Conservation (phyloP, 192 early-diverging fungal species). For the Dissophora ornata region DNA sequence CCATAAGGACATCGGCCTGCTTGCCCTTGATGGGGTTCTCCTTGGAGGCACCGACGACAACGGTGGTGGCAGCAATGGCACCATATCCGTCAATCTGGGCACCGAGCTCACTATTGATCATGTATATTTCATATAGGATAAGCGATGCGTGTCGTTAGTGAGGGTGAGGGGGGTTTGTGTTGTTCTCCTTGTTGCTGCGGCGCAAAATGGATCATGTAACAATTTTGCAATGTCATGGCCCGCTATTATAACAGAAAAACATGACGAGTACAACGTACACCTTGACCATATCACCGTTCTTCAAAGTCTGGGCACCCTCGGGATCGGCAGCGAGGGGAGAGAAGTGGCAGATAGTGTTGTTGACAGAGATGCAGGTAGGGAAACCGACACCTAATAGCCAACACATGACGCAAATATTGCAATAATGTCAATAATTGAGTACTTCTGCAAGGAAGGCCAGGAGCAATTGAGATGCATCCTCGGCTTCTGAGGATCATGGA, state of each 20-base stretch:
- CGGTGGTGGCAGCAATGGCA: slow-evolving; percentile 82
- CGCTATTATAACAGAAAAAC: neutral
- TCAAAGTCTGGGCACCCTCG: slow-evolving; percentile 67
- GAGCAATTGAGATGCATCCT: neutral
- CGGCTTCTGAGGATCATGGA: too few relatives aligned
- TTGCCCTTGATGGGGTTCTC: slow-evolving; percentile 82
- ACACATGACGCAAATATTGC: too few relatives aligned
- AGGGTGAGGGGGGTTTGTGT: too few relatives aligned
- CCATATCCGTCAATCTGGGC: slow-evolving; percentile 94
- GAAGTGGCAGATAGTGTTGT: slow-evolving; percentile 87
- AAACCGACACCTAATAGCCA: slow-evolving; percentile 77
- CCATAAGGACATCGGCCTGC: slow-evolving; percentile 88
- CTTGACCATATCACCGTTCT: slow-evolving; percentile 89
- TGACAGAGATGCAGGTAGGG: slow-evolving; percentile 88
- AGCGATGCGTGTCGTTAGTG: too few relatives aligned
- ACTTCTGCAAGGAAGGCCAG: too few relatives aligned
- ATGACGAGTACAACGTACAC: slow-evolving; percentile 66
- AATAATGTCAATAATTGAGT: too few relatives aligned
- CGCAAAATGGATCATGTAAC: too few relatives aligned
- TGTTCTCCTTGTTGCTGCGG: too few relatives aligned
- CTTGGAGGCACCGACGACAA: slow-evolving; percentile 86
- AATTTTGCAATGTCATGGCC: too few relatives aligned
- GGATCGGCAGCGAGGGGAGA: slow-evolving; percentile 82
- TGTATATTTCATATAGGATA: too few relatives aligned
- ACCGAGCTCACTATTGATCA: slow-evolving; percentile 79